These are phyloP conservation scores for Myochromella boudieri DNA, from an alignment of 768 basidiomycete species.

Conservation along the genomic window DNA sequence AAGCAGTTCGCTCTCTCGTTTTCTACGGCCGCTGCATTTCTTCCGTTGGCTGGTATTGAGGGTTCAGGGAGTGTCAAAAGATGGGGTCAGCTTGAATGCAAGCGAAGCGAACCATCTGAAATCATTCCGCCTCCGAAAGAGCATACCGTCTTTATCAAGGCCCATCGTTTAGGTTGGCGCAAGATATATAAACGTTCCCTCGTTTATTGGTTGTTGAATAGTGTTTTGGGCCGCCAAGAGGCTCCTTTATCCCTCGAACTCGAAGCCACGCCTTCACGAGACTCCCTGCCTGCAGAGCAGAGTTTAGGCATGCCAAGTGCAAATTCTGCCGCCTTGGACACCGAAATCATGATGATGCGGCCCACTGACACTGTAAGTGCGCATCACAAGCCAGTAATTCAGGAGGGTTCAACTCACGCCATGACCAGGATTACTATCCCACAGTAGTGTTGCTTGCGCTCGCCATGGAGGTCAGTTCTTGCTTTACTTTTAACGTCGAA, in stretches of 20 bases:
- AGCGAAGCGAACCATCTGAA: constrained; percentile 2
- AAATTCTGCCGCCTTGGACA: no score
- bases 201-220: no score
- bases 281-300: no score
- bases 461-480: constrained; percentile 17
- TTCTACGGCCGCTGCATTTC: constrained; percentile 4
- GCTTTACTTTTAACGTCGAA: no score
- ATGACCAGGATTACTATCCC: constrained; percentile 17
- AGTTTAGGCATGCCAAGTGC: no score
- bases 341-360: no score
- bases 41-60: background rate
- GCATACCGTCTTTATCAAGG: constrained; percentile 17
- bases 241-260: no score
- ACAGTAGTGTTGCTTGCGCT: constrained; percentile 9
- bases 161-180: constrained; percentile 8
- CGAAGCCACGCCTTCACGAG: no score
- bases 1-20: constrained; percentile 13
- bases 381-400: no score
- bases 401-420: background rate
- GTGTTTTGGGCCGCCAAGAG: no score
- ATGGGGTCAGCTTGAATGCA: constrained; percentile 3
- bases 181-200: constrained; percentile 3
- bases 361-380: no score
- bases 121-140: constrained; percentile 2
- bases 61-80: background rate